Evolutionary conservation across 345 rosid species (phyloP), one percentile per base, ranked within the genome.

Genomic region (Kandelia obovata): DNA sequence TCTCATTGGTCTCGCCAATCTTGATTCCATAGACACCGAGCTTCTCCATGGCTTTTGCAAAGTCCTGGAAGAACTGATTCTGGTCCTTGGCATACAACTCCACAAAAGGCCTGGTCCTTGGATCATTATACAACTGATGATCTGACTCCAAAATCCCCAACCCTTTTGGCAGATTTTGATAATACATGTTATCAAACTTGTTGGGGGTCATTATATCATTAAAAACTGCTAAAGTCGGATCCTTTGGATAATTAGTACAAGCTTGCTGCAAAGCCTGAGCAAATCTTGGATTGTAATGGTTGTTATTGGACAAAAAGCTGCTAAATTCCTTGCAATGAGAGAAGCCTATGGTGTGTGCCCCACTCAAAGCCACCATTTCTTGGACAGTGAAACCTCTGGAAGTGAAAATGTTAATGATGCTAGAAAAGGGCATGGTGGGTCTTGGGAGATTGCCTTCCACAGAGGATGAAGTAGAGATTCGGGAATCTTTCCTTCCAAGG

Each of bases 201-300:
- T 85, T 87, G 4, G 99, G 99, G 51, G 89, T 83, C 96, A 88
- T 95, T 9, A 95, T 80, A 67, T 95, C 99, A 77, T 95, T 95
- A 66, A 91, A 88, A 39, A 92, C 99, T 3, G 97, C 86, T 5
- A 88, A 55, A 9, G 96, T 88, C 7, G 90, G 96, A 62, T 31
- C 39, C 23, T 72, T 77, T 11, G 77, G 77, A 71, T 83, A 91
- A 53, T 73, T 83, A 1, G 84, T 73, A 43, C 97, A 95, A 7
- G 96, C 96, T 35, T 75, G 78, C 65, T 77, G 83, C 80, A 95
- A 73, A 4, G 80, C 96, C 28, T 57, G 61, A 0, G 89, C 96
- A 51, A 88, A 91, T 77, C 96, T 84, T 26, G 86, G 89, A 73
- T 87, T 91, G 76, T 88, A 89, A 66, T 77, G 69, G 31, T 89